Base-by-base conservation (phyloP, 306 rosid genomes). In the Comarum palustre region DNA sequence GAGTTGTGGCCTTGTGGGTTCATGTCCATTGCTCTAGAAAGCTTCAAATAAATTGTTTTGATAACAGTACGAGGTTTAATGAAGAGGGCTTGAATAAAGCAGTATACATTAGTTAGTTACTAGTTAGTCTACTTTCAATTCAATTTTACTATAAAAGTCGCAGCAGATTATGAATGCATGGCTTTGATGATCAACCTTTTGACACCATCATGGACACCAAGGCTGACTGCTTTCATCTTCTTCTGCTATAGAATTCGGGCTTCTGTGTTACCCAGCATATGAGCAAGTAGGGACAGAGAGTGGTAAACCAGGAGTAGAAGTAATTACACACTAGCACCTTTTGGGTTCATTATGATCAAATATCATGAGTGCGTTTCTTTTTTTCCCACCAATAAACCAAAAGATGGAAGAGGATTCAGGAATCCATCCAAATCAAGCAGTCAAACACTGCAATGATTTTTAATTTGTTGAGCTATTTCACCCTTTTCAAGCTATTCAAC, bases 121-220 rank as follows among this genome's bases (percentile, higher is more conserved):
- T n/a, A 54, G 36, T 39, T 29, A 39, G 71, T 48, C 43, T 20
- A 27, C 64, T 77, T 25, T 73, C 46, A 47, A 77, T 73, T 73
- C 76, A 43, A 68, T 14, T 29, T 46, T 70, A 77, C 71, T 52
- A 41, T 5, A 55, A 69, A 64, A 68, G 78, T 25, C 47, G 55
- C 31, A 52, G 6, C 47, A 34, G 67, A 68, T 68, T 55, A 55
- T 74, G 68, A 81, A 32, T 9, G 54, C 73, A 25, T 59, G 39
- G 31, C 27, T 51, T 43, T 77, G 68, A 46, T 60, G 36, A 70
- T 77, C 24, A 43, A 62, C 43, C 73, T 48, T 73, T 77, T 68
- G 60, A 68, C 55, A 17, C 57, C 55, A 24, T 57, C 57, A 57
- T 69, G 62, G 45, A 50, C 73, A 52, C 59, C 38, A 32, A 32